Base-by-base conservation (phyloP, 345 rosid genomes). In the Lepidium didymum region DNA sequence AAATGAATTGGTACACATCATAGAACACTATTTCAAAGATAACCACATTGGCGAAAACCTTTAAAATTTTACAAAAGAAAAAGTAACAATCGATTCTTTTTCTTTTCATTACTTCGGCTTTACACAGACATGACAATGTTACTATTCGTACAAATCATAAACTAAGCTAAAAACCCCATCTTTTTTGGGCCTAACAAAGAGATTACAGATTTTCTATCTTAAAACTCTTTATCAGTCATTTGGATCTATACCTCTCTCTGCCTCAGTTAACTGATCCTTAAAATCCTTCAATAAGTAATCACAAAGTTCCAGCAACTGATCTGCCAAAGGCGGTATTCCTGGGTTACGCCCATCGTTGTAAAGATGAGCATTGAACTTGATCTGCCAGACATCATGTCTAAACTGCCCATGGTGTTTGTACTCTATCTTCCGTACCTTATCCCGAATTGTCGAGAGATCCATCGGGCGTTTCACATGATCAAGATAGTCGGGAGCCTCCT, bases 311-410 rank as follows among this genome's bases (percentile, higher is more conserved):
- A 94, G 66, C 31, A 94, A 88, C 86, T 91, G 97, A 87, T 94
- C 99, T 5, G 96, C 99, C 5, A 91, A 83, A 3, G 96, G 99
- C 23, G 99, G 96, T 74, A 94, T 94, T 60, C 81, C 91, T 12
- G 91, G 99, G 80, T 94, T 82, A 47, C 95, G 87, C 37, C 86
- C 64, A 15, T 85, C 90, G 46, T 94, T 94, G 79, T 94, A 94
- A 34, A 35, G 10, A 67, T 94, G 99, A 41, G 99, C 96, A 58
- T 94, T 94, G 53, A 2, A 74, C 6, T 84, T 53, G 18, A 94
- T 94, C 85, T 87, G 96, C 84, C 87, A 86, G 6, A 94, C 87
- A 37, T 94, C 97, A n/a, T 86, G 96, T 75, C 97, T 83, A 72
- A 94, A 94, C 55, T 87, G 84, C 31, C 80, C 79, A 4, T 85